A percentile compares a stretch with the other conserved stretches of the same genome.
Evolutionary conservation across 345 rosid species (phyloP).

Genomic region (Theobroma cacao): DNA sequence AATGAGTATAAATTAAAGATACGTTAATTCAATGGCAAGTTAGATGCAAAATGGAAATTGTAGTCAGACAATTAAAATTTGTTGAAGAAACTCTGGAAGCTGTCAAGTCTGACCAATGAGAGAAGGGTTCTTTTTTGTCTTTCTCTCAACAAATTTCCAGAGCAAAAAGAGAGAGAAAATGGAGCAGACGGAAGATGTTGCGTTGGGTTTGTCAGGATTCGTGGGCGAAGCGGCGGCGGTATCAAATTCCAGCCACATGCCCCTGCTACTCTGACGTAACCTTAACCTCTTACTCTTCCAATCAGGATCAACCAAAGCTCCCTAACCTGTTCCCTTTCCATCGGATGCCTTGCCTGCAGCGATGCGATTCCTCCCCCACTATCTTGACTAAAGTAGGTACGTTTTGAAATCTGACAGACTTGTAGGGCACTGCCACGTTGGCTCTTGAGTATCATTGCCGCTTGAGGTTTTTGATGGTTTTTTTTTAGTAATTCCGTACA

Average conservation of each 20-base stretch:
- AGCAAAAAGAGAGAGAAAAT: background rate
- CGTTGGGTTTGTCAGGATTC: conserved; percentile 19
- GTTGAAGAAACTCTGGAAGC: background rate
- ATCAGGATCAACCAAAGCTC: background rate
- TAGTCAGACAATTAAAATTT: background rate
- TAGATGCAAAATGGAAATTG: background rate
- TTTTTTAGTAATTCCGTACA: background rate
- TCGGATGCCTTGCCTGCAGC: background rate
- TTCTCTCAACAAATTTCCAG: background rate
- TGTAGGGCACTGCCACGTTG: background rate
- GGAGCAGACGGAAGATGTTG: conserved; percentile 5
- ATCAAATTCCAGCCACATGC: conserved; percentile 14
- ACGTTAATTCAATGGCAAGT: background rate
- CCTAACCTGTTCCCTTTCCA: conserved; percentile 26
- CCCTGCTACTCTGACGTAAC: conserved; percentile 27
- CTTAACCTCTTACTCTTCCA: conserved; percentile 13
- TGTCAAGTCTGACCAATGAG: background rate
- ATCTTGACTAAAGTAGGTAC: background rate
- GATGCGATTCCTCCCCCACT: too few relatives aligned
- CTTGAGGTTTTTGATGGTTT: background rate
- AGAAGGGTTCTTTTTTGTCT: background rate
- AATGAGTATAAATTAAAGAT: too few relatives aligned
- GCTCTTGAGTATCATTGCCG: background rate
- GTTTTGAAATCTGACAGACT: background rate
- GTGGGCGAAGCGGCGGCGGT: conserved; percentile 27